Percentiles rank a stretch among this genome's conserved stretches.
These are phyloP conservation scores for Ustilago shanxiensis DNA, from an alignment of 1,284 basidiomycete genomes.

Conservation along the genomic window DNA sequence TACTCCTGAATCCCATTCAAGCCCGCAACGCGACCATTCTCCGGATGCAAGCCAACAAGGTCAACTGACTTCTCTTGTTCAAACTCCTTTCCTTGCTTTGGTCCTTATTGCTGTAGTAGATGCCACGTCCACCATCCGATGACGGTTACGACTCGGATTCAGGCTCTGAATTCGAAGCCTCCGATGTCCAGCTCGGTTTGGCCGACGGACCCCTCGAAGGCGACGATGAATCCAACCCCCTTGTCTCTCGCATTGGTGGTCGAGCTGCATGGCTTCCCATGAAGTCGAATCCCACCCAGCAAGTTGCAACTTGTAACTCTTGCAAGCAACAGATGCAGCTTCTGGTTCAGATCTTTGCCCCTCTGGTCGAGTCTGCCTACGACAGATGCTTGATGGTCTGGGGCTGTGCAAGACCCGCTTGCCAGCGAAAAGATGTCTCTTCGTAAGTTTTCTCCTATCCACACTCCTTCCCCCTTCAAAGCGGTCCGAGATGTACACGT, in stretches of 20 bases:
- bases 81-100: background rate
- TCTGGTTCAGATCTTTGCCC: conserved; percentile 69
- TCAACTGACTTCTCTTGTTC: conserved; percentile 16
- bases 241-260: conserved; percentile 68
- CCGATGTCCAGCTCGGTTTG: conserved; percentile 65
- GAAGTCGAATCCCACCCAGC: conserved; percentile 41
- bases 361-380: conserved; percentile 64
- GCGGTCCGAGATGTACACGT: background rate
- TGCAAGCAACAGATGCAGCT: conserved; percentile 67
- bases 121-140: conserved; percentile 53
- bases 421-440: conserved; percentile 59
- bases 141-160: conserved; percentile 63
- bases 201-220: conserved; percentile 63
- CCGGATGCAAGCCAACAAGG: background rate
- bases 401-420: conserved; percentile 63
- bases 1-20: conserved; percentile 51
- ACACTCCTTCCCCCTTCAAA: background rate
- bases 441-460: conserved; percentile 55
- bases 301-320: conserved; percentile 46
- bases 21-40: background rate
- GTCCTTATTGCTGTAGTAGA: conserved; percentile 20
- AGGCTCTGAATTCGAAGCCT: conserved; percentile 54
- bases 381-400: conserved; percentile 68
- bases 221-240: conserved; percentile 66
- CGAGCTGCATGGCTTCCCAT: conserved; percentile 64